A percentile compares a stretch with the other conserved stretches of the same genome.
Conservation (phyloP, 192 early-diverging fungal genomes). For the Podila clonocystis region DNA sequence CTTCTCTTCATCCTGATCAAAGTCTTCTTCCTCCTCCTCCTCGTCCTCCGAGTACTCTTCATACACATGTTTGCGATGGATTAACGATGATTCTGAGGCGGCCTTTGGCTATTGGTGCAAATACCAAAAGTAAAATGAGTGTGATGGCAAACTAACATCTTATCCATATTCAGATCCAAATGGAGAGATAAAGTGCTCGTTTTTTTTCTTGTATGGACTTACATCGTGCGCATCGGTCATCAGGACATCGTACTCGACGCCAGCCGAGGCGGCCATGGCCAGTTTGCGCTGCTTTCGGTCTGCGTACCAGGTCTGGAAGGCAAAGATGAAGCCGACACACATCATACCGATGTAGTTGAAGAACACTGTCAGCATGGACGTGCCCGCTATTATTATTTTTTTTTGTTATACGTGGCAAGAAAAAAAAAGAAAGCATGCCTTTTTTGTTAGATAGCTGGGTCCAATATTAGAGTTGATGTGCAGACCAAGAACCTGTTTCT, state of each 20-base stretch:
- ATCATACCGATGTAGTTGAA: slow-evolving; percentile 50
- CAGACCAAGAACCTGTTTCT: too few species aligned
- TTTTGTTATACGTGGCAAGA: not conserved
- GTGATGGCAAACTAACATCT: not conserved
- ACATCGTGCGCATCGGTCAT: slow-evolving; percentile 29
- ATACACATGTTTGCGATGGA: not conserved
- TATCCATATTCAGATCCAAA: not conserved
- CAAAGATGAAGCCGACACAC: slow-evolving; percentile 33
- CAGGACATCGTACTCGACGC: slow-evolving; percentile 38
- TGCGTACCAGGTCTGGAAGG: slow-evolving; percentile 26
- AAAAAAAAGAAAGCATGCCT: slow-evolving; percentile 4
- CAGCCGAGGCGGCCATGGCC: slow-evolving; percentile 4
- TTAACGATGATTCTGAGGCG: not conserved
- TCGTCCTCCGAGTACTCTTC: not conserved
- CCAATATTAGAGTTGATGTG: too few species aligned
- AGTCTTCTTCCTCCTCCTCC: slow-evolving; percentile 11
- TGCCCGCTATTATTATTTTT: slow-evolving; percentile 12
- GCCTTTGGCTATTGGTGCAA: slow-evolving; percentile 3
- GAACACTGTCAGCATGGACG: slow-evolving; percentile 44
- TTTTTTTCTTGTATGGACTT: slow-evolving; percentile 15
- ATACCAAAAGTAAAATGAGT: not conserved
- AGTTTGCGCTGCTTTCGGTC: slow-evolving; percentile 20
- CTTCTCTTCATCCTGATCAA: slow-evolving; percentile 34
- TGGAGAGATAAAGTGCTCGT: not conserved
- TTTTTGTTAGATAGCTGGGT: not conserved